Evolutionary conservation across 2,329 filamentous ascomycete genomes (phyloP).

Genomic region (Samsoniella hepiali): DNA sequence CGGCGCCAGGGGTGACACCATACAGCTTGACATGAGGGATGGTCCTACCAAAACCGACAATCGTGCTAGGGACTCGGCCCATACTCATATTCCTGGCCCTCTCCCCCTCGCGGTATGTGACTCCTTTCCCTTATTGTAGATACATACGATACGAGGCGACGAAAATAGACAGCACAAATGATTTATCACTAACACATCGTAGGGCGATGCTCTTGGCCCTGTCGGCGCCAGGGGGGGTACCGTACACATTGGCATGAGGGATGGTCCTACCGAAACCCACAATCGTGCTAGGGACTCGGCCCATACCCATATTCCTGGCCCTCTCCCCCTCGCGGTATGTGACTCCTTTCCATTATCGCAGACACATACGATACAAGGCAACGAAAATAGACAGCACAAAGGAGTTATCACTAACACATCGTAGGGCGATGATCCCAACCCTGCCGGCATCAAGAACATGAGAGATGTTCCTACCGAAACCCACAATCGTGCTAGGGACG

Average conservation of each 20-base stretch:
- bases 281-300: too few relatives aligned
- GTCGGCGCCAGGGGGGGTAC: neutral
- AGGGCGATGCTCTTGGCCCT: neutral
- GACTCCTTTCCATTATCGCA: too few relatives aligned
- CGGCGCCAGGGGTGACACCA: too few relatives aligned
- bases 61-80: too few relatives aligned
- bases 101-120: neutral
- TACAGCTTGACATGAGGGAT: too few relatives aligned
- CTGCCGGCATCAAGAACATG: neutral
- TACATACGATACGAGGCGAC: neutral
- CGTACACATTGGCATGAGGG: too few relatives aligned
- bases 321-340: neutral
- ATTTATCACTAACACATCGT: neutral
- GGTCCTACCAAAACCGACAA: too few relatives aligned
- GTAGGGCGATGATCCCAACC: neutral
- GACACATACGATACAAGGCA: neutral
- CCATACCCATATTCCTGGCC: too few relatives aligned
- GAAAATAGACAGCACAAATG: neutral
- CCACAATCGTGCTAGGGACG: too few relatives aligned
- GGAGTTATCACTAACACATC: neutral
- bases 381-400: neutral
- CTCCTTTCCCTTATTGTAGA: neutral
- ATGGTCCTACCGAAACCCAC: too few relatives aligned
- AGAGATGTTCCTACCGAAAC: too few relatives aligned
- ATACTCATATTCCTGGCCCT: too few relatives aligned